Evolutionary conservation across 2,329 filamentous ascomycete genomes (phyloP).

Genomic region (Colletotrichum aenigma): DNA sequence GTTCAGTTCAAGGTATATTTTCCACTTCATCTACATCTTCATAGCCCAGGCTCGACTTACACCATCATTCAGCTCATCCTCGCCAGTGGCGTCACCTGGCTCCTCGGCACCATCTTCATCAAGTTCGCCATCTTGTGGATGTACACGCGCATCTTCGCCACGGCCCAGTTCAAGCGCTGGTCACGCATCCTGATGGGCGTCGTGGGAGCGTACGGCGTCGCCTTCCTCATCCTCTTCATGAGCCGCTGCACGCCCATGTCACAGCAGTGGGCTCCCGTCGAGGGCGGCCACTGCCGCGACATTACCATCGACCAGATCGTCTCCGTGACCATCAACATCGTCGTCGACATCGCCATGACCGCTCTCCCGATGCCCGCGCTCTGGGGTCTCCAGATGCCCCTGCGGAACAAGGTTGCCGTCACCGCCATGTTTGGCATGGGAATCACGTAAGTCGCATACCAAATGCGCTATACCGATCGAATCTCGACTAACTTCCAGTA

Average conservation of each 20-base stretch:
- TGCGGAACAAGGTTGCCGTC: conserved; percentile 36
- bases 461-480: not conserved
- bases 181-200: conserved; percentile 27
- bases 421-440: conserved; percentile 36
- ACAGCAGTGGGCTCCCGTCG: conserved; percentile 32
- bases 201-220: conserved; percentile 27
- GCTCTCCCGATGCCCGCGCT: conserved; percentile 45
- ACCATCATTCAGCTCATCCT: conserved; percentile 21
- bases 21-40: not conserved
- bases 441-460: conserved; percentile 27
- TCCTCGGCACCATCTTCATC: conserved; percentile 28
- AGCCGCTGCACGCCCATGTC: conserved; percentile 33
- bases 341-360: conserved; percentile 38
- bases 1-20: conserved; percentile 10
- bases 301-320: conserved; percentile 24
- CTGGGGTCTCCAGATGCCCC: conserved; percentile 44
- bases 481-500: not conserved
- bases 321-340: conserved; percentile 28
- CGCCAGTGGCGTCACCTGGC: conserved; percentile 31
- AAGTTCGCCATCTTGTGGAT: conserved; percentile 36
- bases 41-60: not conserved
- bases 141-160: conserved; percentile 33
- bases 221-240: conserved; percentile 32
- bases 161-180: conserved; percentile 27
- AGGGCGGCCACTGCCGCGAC: conserved; percentile 41